Evolutionary conservation across 495 filamentous ascomycete species (phyloP), one percentile per base, ranked within the genome.

Genomic region (Thozetella sp.): DNA sequence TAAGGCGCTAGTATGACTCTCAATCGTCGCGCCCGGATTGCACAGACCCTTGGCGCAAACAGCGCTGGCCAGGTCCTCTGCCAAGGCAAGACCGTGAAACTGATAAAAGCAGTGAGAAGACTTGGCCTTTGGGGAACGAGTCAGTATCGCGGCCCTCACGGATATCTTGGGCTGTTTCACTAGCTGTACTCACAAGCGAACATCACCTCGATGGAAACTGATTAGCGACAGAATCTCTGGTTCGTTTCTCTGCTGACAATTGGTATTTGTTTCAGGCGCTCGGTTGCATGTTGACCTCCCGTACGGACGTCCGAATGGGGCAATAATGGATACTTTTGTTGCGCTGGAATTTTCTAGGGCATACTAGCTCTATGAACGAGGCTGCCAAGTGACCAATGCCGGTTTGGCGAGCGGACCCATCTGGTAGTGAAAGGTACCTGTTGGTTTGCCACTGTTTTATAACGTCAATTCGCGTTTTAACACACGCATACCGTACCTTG

Each of bases 91-190:
- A 37, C 30, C 30, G 30, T 37, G 43, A 19, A 48, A 10, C 43
- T n/a, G 20, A 48, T 4, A 20, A 48, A 10, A 4, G n/a, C 20
- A 11, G 43, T 48, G 43, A 48, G 11, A 3, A 37, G 30, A n/a
- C 43, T 20, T 15, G 43, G n/a, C 11, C 43, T 48, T 48, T n/a
- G n/a, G n/a, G n/a, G n/a, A 11, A 20, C 9, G 43, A 48, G 43
- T 48, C n/a, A n/a, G 43, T 3, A 48, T 10, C 43, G 43, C 43
- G 43, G 43, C 9, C 43, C 12, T 10, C 43, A 48, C 43, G n/a
- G 43, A 48, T 48, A 48, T 48, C 43, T 48, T 48, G 43, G 43
- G 43, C 20, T 48, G 43, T 48, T 48, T 48, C 43, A 48, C 43
- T 20, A n/a, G 4, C 20, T 48, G 43, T 48, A n/a, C n/a, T 48